Conservation (phyloP, 2,329 filamentous ascomycete species). For the Ophiostoma quercus region DNA sequence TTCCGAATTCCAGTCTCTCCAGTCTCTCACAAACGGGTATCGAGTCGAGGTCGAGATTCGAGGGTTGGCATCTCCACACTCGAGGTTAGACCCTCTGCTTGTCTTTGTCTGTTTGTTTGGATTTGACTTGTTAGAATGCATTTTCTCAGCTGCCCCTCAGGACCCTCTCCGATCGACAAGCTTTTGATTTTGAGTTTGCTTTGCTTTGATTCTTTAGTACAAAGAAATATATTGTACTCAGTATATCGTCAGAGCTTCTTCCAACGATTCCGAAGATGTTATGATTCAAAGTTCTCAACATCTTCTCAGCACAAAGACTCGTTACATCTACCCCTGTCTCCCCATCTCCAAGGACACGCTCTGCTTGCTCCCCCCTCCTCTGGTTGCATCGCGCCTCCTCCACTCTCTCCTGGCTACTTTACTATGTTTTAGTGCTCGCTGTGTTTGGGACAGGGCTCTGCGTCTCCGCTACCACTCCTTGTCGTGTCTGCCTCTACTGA, state of each 20-base stretch:
- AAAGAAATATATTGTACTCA: too few species aligned
- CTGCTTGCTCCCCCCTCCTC: conserved; percentile 4
- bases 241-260: not conserved
- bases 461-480: not conserved
- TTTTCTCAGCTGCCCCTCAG: not conserved
- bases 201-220: too few species aligned
- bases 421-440: not conserved
- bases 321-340: conserved; percentile 10
- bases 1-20: not conserved
- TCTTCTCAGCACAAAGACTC: not conserved
- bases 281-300: not conserved
- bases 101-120: not conserved
- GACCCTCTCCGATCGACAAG: not conserved
- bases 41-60: not conserved
- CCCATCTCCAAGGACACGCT: conserved; percentile 19
- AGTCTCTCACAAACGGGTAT: not conserved
- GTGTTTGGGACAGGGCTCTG: not conserved
- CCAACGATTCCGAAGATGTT: not conserved
- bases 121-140: not conserved
- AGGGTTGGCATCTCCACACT: not conserved
- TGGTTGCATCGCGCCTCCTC: conserved; percentile 18
- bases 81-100: not conserved
- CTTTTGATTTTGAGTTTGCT: not conserved
- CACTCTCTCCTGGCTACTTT: conserved; percentile 21
- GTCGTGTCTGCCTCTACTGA: conserved; percentile 20